Conservation (phyloP, 2,329 filamentous ascomycete genomes). For the Scolecobasidium constrictum region DNA sequence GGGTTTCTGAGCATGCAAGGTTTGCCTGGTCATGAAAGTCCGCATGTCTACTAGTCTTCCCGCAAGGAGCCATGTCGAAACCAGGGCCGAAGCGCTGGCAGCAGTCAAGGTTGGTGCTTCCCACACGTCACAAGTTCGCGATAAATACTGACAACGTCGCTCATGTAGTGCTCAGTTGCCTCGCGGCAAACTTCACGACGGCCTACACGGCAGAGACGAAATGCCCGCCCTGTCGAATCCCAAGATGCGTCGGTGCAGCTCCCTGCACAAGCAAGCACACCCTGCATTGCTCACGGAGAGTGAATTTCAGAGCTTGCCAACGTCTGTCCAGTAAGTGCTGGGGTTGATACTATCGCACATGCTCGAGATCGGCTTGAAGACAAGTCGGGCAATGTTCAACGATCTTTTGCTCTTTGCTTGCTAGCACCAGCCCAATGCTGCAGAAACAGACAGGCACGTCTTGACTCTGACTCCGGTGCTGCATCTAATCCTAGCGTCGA, state of each 20-base stretch:
- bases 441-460: background rate
- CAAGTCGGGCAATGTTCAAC: too few relatives aligned
- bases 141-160: background rate
- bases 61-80: background rate
- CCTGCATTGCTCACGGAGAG: background rate
- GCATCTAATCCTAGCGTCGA: constrained; percentile 1
- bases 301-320: constrained; percentile 2
- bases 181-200: too few relatives aligned
- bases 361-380: background rate
- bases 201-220: too few relatives aligned
- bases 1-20: too few relatives aligned
- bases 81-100: background rate
- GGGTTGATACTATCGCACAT: background rate
- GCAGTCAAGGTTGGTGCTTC: background rate
- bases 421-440: background rate
- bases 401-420: background rate
- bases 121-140: too few relatives aligned
- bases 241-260: too few relatives aligned
- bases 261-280: background rate
- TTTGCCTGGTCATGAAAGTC: too few relatives aligned
- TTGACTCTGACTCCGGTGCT: background rate
- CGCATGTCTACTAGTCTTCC: too few relatives aligned
- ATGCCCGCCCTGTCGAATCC: too few relatives aligned
- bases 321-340: constrained; percentile 5
- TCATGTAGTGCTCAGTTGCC: background rate